phyloP scores from a whole-genome alignment of 805 yeast species.

The Lipomyces mesembrius region DNA sequence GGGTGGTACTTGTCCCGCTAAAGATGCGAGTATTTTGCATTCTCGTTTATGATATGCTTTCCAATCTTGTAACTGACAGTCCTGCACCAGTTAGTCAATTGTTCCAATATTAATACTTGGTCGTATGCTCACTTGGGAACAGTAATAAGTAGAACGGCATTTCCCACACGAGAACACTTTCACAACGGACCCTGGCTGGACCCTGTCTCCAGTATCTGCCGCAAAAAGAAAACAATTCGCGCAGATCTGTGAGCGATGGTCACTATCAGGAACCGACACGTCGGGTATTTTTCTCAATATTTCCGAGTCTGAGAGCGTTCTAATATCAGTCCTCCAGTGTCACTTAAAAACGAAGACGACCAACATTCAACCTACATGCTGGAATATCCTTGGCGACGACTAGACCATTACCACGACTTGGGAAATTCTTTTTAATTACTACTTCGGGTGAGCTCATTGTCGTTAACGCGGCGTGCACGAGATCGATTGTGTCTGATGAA shows the following conservation, averaged over 20 bases:
- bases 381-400: slow-evolving; percentile 4
- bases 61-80: slow-evolving; percentile 22
- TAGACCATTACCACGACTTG: slow-evolving; percentile 16
- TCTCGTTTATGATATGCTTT: slow-evolving; percentile 17
- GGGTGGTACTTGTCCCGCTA: slow-evolving; percentile 14
- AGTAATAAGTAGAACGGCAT: slow-evolving; percentile 20
- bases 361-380: slow-evolving; percentile 4
- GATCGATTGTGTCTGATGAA: no score
- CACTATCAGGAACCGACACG: slow-evolving; percentile 15
- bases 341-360: neutral
- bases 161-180: slow-evolving; percentile 13
- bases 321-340: neutral
- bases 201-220: slow-evolving; percentile 1
- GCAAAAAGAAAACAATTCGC: slow-evolving; percentile 17
- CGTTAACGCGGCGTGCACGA: neutral
- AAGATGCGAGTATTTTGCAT: slow-evolving; percentile 8
- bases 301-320: slow-evolving; percentile 2
- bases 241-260: slow-evolving; percentile 10
- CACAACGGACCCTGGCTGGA: slow-evolving; percentile 11
- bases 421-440: neutral
- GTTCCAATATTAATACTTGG: neutral
- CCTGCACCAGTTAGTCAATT: neutral
- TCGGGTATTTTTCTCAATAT: slow-evolving; percentile 3
- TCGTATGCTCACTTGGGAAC: slow-evolving; percentile 16
- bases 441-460: neutral